Base-by-base conservation (phyloP, 2,329 filamentous ascomycete species). In the Rutstroemia sp. region DNA sequence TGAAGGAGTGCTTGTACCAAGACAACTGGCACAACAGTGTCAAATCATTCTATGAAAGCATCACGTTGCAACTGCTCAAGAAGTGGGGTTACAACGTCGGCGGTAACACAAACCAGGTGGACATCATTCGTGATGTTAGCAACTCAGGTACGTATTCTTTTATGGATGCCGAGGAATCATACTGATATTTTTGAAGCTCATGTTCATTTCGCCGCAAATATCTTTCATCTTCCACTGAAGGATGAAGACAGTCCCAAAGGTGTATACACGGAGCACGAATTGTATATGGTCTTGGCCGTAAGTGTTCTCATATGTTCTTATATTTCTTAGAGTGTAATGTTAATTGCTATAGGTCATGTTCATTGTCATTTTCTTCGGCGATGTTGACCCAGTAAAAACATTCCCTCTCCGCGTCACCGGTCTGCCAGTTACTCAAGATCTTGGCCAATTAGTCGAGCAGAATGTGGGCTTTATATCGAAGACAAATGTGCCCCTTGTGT, bases 301-400 rank as follows among this genome's bases (percentile, higher is more conserved):
- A 41, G 48, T 51, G 16, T 41, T 19, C 23, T 5, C 19, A 19
- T 19, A 19, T 19, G 19, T 10, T 8, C n/a, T 19, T 23, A n/a
- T 7, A 6, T 4, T 16, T 8, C 21, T 39, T 34, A 21, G 12
- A 27, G 14, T 17, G 44, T 4, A 7, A 46, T 73, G 78, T 14
- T 42, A 68, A 75, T 75, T 1, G 76, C 78, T 63, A 73, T 78
- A 53, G 76, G 84, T 0, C 76, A 83, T 21, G 79, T 90, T 55
- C 88, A 84, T 67, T 75, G 78, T n/a, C 76, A 79, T 78, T 66
- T 76, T 88, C 60, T 86, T 87, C 74, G 78, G 83, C 65, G 61
- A 62, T n/a, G 81, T 83, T 9, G 84, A 92, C 61, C 78, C 81
- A 0, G 79, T 77, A 62, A 86, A 83, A 71, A 83, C 78, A 3